Percentiles rank a stretch among this genome's conserved stretches.
These are phyloP conservation scores for Sergeia podlipaevii DNA, from an alignment of 208 protist genomes.

Conservation along the genomic window DNA sequence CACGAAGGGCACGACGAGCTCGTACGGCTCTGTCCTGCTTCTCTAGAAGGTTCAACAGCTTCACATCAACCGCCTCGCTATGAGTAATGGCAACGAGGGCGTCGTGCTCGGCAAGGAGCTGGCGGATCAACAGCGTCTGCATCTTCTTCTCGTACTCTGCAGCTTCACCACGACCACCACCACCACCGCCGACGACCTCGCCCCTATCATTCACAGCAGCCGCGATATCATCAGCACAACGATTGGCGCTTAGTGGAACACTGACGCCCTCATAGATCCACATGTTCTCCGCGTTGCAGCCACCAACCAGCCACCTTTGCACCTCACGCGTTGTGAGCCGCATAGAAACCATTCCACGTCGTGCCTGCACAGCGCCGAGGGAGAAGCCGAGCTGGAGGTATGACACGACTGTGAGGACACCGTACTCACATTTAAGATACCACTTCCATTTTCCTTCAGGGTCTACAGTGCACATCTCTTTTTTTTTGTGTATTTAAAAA, in stretches of 20 bases:
- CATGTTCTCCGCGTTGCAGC: not conserved
- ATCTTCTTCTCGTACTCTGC: no score
- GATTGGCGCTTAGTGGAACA: no score
- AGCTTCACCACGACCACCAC: not conserved
- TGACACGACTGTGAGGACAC: constrained; percentile 33
- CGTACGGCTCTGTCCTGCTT: constrained; percentile 22
- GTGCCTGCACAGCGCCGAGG: constrained; percentile 33
- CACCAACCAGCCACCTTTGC: not conserved
- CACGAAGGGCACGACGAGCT: constrained; percentile 14
- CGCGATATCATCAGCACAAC: not conserved
- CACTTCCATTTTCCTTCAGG: constrained; percentile 37
- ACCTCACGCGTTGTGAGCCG: constrained; percentile 11
- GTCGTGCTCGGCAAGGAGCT: constrained; percentile 28
- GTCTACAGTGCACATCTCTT: constrained; percentile 31
- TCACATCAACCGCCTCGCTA: constrained; percentile 34
- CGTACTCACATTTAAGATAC: constrained; percentile 32
- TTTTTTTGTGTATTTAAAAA: not conserved
- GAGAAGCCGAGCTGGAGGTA: constrained; percentile 43
- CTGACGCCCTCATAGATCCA: no score
- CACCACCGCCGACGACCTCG: no score
- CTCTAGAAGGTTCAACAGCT: constrained; percentile 22
- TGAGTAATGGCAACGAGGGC: constrained; percentile 39
- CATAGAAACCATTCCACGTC: constrained; percentile 8
- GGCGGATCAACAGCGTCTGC: not conserved
- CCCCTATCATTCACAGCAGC: not conserved